Base-by-base conservation (phyloP, 163 green algal genomes). In the Picocystis sp. region DNA sequence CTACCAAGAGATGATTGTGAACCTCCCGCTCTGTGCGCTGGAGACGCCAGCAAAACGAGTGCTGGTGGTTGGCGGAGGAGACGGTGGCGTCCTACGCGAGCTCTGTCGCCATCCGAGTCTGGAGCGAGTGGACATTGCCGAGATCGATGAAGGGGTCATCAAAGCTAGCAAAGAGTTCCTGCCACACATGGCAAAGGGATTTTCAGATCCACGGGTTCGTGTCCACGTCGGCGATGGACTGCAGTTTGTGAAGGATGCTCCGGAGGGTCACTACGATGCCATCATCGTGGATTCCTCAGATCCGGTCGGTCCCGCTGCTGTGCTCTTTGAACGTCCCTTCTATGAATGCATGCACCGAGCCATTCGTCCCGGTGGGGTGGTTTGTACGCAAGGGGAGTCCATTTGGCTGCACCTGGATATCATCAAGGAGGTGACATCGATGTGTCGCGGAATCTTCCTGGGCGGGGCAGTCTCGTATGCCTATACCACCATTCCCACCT, bases 1-100 rank as follows among this genome's bases (percentile, higher is more conserved):
- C 5, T 99, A 99, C 71, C 91, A 98, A 70, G 91, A 99, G 71
- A 97, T 98, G 91, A 94, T 99, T 43, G 65, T 79, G 1, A 86
- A 99, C 70, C 59, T 99, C 22, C 82, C 91, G 5, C 59, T 95
- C 24, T 95, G 83, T 57, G 75, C 77, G 22, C 60, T 72, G 44
- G 60, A 83, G 65, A 43, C 23, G 5, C 58, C 73, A 22, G 65
- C 88, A n/a, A 86, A 81, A 57, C 79, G 76, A 56, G 91, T 92
- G 44, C 72, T 97, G 43, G 84, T 99, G 14, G 81, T 99, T 19
- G 91, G 91, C 24, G 91, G 91, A 45, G 91, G 91, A 38, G 91
- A 99, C 64, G 91, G 91, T 47, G 91, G 91, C 22, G 91, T 98
- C 50, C 61, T 96, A 53, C 72, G 91, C 2, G 91, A 99, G 73